Base-by-base conservation (phyloP, 176 grass and related monocot species). In the Rhipidocladum racemiflorum region DNA sequence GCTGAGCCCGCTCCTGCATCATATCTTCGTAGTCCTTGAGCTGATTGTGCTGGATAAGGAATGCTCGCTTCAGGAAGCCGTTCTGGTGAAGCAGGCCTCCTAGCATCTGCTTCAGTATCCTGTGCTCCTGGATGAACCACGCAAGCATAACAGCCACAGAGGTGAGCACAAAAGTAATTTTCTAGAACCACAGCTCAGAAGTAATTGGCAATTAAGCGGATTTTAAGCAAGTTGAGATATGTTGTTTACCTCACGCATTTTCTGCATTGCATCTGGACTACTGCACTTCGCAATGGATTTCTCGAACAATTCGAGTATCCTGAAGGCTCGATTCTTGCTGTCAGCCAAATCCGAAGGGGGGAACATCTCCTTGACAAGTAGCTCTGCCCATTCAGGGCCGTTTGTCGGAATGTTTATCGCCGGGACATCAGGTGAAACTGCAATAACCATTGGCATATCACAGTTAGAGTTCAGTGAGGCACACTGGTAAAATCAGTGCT, bases 341-440 rank as follows among this genome's bases (percentile, higher is more conserved):
- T 92, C 90, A 50, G 81, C 34, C 68, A 95, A 21, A 70, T 95
- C 79, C 7, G 76, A 30, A 70, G 83, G 85, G 2, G 53, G 74
- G 21, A 21, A 84, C 51, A 95, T 90, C 61, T 95, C 93, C 51
- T 80, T 88, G 42, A 86, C 85, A 20, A 95, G 51, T 39, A 88
- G 53, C 71, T 95, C 90, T 3, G 78, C 90, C 85, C 93, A 90
- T 75, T 88, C 82, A 23, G 74, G 17, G 4, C 65, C 30, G 27
- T 46, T 70, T 17, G 55, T 81, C 13, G 70, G 85, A 60, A 75
- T 34, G 55, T 65, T 57, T 56, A 44, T 15, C 4, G 0, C 2
- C 29, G 24, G 48, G 9, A 43, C 28, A 78, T 73, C 51, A 74
- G 9, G 36, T 71, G 25, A 5, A 49, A 25, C 83, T 84, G 75